Percentiles rank a stretch among this genome's conserved stretches.
phyloP scores from a whole-genome alignment of 495 filamentous ascomycete species.

The Aspergillus ellipticus region DNA sequence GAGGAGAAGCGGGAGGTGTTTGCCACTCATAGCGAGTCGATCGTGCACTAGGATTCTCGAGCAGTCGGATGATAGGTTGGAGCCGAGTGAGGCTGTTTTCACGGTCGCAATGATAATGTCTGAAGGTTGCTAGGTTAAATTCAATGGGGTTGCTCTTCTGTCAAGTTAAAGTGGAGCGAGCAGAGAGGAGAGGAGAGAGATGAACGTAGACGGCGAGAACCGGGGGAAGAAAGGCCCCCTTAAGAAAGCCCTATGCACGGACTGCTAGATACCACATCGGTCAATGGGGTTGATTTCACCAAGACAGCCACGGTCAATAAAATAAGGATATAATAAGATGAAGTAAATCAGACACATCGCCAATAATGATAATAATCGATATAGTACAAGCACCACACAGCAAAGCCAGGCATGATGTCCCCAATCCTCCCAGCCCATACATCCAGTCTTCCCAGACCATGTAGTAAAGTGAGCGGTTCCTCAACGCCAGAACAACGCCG shows the following conservation, averaged over 20 bases:
- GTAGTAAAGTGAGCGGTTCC: not conserved
- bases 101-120: too few species aligned
- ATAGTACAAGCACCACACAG: conserved; percentile 11
- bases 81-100: too few species aligned
- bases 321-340: not conserved
- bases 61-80: not conserved
- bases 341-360: not conserved
- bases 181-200: too few species aligned
- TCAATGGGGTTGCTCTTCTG: too few species aligned
- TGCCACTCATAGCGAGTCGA: conserved; percentile 17
- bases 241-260: too few species aligned
- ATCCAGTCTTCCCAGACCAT: not conserved
- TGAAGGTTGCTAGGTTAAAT: too few species aligned
- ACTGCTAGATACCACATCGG: too few species aligned
- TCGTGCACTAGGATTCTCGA: conserved; percentile 14
- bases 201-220: too few species aligned
- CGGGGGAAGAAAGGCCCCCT: too few species aligned
- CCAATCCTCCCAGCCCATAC: not conserved
- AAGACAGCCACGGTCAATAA: not conserved
- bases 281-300: too few species aligned
- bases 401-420: not conserved
- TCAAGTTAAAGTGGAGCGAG: too few species aligned
- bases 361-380: not conserved
- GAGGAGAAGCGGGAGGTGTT: conserved; percentile 29
- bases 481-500: conserved; percentile 17